These are phyloP conservation scores for Metschnikowia amazonensis DNA, from an alignment of 805 yeast species.

Conservation along the genomic window DNA sequence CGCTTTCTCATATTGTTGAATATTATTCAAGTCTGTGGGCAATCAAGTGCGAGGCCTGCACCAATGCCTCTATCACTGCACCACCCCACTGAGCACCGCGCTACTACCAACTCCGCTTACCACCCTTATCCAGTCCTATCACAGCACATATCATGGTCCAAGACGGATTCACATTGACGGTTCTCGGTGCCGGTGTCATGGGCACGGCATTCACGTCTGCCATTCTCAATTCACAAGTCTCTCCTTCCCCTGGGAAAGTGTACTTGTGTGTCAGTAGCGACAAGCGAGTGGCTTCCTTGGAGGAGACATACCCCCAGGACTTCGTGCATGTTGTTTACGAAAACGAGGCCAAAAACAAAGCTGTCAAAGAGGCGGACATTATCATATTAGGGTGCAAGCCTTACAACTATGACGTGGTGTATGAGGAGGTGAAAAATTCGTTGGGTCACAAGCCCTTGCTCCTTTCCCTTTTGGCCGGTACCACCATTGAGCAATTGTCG, in stretches of 20 bases:
- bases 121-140: background rate
- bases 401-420: slow-evolving; percentile 60
- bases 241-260: slow-evolving; percentile 64
- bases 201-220: slow-evolving; percentile 91
- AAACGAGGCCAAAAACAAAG: slow-evolving; percentile 45
- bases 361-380: slow-evolving; percentile 63
- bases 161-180: slow-evolving; percentile 52
- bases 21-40: background rate
- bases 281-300: slow-evolving; percentile 41
- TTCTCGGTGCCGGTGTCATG: slow-evolving; percentile 93
- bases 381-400: slow-evolving; percentile 89
- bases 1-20: background rate
- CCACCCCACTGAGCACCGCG: background rate
- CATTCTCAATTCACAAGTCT: slow-evolving; percentile 47
- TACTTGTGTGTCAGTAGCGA: slow-evolving; percentile 71
- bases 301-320: slow-evolving; percentile 34
- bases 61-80: background rate
- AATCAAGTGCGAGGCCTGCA: slow-evolving; percentile 1
- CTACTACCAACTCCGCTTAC: background rate
- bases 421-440: slow-evolving; percentile 45
- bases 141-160: slow-evolving; percentile 5
- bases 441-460: slow-evolving; percentile 54
- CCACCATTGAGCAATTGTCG: slow-evolving; percentile 69
- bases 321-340: slow-evolving; percentile 50
- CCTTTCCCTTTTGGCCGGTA: slow-evolving; percentile 88